phyloP scores from a whole-genome alignment of 306 rosid species.

The Dryas drummondii region DNA sequence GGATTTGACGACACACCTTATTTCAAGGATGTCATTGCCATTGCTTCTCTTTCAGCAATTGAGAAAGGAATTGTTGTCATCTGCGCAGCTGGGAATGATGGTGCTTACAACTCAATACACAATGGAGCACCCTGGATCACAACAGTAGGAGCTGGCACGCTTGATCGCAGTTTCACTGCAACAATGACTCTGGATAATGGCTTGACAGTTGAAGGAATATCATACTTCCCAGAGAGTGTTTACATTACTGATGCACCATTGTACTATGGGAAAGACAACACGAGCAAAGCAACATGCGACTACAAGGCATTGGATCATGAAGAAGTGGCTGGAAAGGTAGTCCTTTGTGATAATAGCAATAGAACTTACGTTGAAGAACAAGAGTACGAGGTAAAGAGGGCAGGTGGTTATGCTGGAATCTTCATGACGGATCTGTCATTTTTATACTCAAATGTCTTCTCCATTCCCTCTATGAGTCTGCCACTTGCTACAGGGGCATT shows the following conservation, averaged over 20 bases:
- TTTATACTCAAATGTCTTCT: background rate
- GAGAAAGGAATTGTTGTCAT: constrained; percentile 14
- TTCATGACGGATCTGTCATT: background rate
- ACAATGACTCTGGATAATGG: background rate
- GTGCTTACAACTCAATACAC: background rate
- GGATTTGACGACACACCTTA: background rate
- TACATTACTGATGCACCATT: background rate
- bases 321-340: constrained; percentile 16
- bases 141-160: constrained; percentile 18
- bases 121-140: constrained; percentile 28
- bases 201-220: background rate
- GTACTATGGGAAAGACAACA: constrained; percentile 14
- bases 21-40: background rate
- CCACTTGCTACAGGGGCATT: background rate
- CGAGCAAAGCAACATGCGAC: constrained; percentile 4
- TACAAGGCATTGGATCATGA: background rate
- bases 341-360: background rate
- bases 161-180: constrained; percentile 11
- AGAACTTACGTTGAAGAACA: background rate
- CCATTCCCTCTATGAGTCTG: constrained; percentile 9
- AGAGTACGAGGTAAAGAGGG: background rate
- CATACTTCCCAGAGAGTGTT: constrained; percentile 7
- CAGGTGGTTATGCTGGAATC: constrained; percentile 12
- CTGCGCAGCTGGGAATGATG: constrained; percentile 15
- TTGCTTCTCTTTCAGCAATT: constrained; percentile 15